Conservation (phyloP, 2,329 filamentous ascomycete genomes). For the Pleochaeta shiraiana region DNA sequence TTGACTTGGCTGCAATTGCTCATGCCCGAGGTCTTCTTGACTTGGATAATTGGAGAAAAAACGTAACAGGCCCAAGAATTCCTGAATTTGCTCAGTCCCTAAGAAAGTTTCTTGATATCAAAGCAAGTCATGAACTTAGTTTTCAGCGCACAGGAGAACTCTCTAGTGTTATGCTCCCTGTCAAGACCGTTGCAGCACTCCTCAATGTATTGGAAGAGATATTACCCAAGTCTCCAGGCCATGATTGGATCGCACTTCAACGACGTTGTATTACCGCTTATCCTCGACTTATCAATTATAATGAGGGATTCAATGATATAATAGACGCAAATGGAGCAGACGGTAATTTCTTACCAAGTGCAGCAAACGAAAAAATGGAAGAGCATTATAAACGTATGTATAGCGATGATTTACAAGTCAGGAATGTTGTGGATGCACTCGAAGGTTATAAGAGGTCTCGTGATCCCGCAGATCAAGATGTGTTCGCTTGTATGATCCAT, state of each 20-base stretch:
- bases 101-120: slow-evolving; percentile 62
- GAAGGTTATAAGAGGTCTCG: slow-evolving; percentile 74
- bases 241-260: slow-evolving; percentile 62
- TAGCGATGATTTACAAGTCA: slow-evolving; percentile 67
- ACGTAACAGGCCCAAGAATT: slow-evolving; percentile 33
- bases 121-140: slow-evolving; percentile 59
- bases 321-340: slow-evolving; percentile 68
- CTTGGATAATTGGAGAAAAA: slow-evolving; percentile 58
- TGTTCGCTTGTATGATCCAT: slow-evolving; percentile 97
- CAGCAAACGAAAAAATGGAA: slow-evolving; percentile 82
- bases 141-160: slow-evolving; percentile 46
- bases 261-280: slow-evolving; percentile 81
- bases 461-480: slow-evolving; percentile 68
- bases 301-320: slow-evolving; percentile 75
- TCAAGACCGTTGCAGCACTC: slow-evolving; percentile 67
- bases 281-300: slow-evolving; percentile 88
- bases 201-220: slow-evolving; percentile 60
- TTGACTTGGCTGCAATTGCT: slow-evolving; percentile 70
- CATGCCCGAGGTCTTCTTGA: slow-evolving; percentile 66
- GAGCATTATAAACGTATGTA: slow-evolving; percentile 98
- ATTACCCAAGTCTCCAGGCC: slow-evolving; percentile 31
- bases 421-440: slow-evolving; percentile 66
- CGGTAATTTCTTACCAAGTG: slow-evolving; percentile 58
- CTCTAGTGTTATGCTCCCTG: slow-evolving; percentile 52
- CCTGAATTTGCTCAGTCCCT: slow-evolving; percentile 48